Conservation (phyloP, 2,329 filamentous ascomycete genomes). For the Camptophora hylomeconis region DNA sequence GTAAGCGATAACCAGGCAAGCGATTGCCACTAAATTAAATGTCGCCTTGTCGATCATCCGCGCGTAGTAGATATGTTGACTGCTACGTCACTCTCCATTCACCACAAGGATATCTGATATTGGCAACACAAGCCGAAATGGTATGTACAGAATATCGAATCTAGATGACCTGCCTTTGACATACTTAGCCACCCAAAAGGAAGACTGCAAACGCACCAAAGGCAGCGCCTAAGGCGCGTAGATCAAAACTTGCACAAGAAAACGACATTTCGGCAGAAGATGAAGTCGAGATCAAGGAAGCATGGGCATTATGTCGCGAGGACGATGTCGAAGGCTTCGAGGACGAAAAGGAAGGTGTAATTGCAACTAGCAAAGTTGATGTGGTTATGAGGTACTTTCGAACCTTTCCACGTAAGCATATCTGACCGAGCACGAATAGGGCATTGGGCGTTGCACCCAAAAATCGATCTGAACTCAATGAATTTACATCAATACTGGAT, state of each 20-base stretch:
- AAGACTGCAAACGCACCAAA: conserved; percentile 5
- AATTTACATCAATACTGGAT: conserved; percentile 71
- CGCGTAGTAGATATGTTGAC: too few species aligned
- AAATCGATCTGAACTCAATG: conserved; percentile 50
- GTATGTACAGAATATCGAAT: too few species aligned
- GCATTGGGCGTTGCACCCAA: conserved; percentile 67
- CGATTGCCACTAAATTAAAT: too few species aligned
- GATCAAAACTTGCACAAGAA: conserved; percentile 84
- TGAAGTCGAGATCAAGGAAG: conserved; percentile 82
- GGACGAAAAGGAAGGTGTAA: conserved; percentile 59
- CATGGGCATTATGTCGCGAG: conserved; percentile 64
- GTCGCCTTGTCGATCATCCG: too few species aligned
- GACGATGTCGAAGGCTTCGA: conserved; percentile 43
- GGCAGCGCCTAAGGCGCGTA: conserved; percentile 37
- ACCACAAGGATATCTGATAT: too few species aligned
- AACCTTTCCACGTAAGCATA: conserved; percentile 2
- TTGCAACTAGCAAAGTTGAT: conserved; percentile 54
- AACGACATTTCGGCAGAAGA: conserved; percentile 73
- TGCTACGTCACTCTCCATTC: too few species aligned
- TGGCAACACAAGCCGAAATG: too few species aligned
- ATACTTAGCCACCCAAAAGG: conserved; percentile 4
- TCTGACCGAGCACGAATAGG: too few species aligned
- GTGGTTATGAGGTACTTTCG: conserved; percentile 61
- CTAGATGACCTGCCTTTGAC: too few species aligned
- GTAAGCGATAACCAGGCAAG: too few species aligned